Evolutionary conservation across 2,329 filamentous ascomycete species (phyloP), one percentile per base, ranked within the genome.

Genomic region (Hymenoscyphus salicellus): DNA sequence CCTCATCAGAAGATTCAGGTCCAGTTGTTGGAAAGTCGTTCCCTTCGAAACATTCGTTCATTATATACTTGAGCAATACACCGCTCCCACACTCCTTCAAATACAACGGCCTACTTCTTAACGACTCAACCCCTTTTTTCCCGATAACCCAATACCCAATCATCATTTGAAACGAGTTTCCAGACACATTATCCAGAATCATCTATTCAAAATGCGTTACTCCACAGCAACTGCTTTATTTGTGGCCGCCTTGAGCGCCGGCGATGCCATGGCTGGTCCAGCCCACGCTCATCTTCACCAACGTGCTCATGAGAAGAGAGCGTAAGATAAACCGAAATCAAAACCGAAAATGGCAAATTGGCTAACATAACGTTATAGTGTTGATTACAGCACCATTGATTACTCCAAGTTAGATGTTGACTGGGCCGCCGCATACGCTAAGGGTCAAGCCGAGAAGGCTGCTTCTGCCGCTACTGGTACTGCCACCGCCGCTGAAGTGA

Each of bases 211-310:
- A 62, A 75, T 75, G 73, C 72, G 68, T 72, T 72, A 69, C 68
- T 69, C 72, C 62, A 70, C 72, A 63, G 64, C 71, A 56, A 66
- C 70, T 64, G 69, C 67, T 7, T 60, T 73, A 60, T 55, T 75
- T 56, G 30, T 75, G 68, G 71, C 71, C 58, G 72, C 72, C 66
- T 60, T 75, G 66, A 66, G 55, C 63, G 63, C 74, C 63, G 66
- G 70, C 61, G 72, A 74, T 63, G 71, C 66, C 62, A 61, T 75
- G 63, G 73, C 72, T 65, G 68, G 71, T 43, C 74, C 74, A 65
- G 65, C 72, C 41, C 72, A 74, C 64, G 64, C 60, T 36, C 73
- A 75, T 62, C 58, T 70, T 23, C 73, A 75, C 61, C 69, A 67
- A 52, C 66, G 68, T 55, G 62, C 61, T 6, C 73, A 75, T 60